These are phyloP conservation scores for Entomortierella lignicola DNA, from an alignment of 192 early-diverging fungal species.

Conservation along the genomic window DNA sequence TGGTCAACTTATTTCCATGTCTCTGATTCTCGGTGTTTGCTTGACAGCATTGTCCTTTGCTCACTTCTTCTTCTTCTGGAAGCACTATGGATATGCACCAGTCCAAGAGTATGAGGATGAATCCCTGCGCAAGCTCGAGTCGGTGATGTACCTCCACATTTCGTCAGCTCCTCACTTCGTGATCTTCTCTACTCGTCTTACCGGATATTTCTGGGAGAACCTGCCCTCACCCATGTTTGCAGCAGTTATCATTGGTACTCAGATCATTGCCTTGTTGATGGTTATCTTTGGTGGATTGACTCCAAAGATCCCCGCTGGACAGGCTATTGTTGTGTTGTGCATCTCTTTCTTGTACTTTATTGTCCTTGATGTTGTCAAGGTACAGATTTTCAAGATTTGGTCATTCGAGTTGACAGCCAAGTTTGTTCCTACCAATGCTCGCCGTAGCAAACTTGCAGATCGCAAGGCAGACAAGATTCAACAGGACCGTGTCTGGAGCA, in stretches of 20 bases:
- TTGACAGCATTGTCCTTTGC: slow-evolving; percentile 81
- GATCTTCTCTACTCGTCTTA: slow-evolving; percentile 87
- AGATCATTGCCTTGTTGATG: slow-evolving; percentile 86
- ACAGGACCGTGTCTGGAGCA: slow-evolving; percentile 61
- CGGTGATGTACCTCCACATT: slow-evolving; percentile 90
- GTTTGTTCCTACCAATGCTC: slow-evolving; percentile 75
- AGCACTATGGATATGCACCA: slow-evolving; percentile 64
- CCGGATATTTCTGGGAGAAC: slow-evolving; percentile 85
- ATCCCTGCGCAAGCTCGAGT: slow-evolving; percentile 66
- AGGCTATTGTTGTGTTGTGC: slow-evolving; percentile 73
- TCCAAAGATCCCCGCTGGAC: slow-evolving; percentile 66
- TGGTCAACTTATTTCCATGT: slow-evolving; percentile 85
- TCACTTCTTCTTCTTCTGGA: slow-evolving; percentile 80
- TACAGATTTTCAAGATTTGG: slow-evolving; percentile 81
- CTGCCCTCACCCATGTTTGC: slow-evolving; percentile 79
- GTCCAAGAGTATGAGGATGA: slow-evolving; percentile 49
- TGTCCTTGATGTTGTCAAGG: slow-evolving; percentile 86
- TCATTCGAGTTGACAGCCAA: slow-evolving; percentile 87
- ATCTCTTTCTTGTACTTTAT: slow-evolving; percentile 81
- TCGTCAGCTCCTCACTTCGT: slow-evolving; percentile 89
- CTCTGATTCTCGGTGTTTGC: slow-evolving; percentile 76
- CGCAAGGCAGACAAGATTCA: slow-evolving; percentile 61
- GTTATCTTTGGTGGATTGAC: slow-evolving; percentile 72
- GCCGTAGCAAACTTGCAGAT: slow-evolving; percentile 66
- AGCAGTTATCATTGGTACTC: slow-evolving; percentile 80